phyloP scores from a whole-genome alignment of 164 flowering plant genomes.

The Piper betle region DNA sequence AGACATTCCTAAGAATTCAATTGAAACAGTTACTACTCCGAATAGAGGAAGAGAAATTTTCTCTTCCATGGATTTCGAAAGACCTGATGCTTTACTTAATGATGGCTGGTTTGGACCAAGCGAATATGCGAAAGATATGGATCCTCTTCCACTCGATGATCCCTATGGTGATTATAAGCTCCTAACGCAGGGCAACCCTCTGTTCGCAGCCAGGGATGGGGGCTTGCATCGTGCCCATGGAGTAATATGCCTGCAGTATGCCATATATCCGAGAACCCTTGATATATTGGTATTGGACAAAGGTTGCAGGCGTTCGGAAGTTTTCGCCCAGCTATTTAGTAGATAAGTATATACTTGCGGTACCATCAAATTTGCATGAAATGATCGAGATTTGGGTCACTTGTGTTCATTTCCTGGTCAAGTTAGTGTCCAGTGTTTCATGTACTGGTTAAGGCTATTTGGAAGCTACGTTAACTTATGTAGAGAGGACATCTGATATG shows the following conservation, averaged over 20 bases:
- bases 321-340: background rate
- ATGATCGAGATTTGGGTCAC: background rate
- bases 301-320: background rate
- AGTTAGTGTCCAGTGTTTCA: background rate
- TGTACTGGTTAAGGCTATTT: no score
- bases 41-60: slow-evolving; percentile 10
- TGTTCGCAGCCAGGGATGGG: slow-evolving; percentile 14
- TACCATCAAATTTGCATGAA: background rate
- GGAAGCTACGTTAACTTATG: no score
- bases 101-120: slow-evolving; percentile 39
- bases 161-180: slow-evolving; percentile 11
- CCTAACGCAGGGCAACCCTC: slow-evolving; percentile 12
- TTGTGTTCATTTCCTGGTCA: no score
- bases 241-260: slow-evolving; percentile 51
- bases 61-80: slow-evolving; percentile 8
- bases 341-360: background rate
- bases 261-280: slow-evolving; percentile 37
- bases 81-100: slow-evolving; percentile 46
- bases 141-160: slow-evolving; percentile 40
- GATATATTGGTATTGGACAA: background rate
- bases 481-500: no score
- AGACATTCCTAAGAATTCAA: background rate
- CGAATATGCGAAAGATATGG: slow-evolving; percentile 13
- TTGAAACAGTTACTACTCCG: slow-evolving; percentile 6
- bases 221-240: slow-evolving; percentile 32